Evolutionary conservation across 2,329 filamentous ascomycete genomes (phyloP).

Genomic region (Ascosphaera acerosa): DNA sequence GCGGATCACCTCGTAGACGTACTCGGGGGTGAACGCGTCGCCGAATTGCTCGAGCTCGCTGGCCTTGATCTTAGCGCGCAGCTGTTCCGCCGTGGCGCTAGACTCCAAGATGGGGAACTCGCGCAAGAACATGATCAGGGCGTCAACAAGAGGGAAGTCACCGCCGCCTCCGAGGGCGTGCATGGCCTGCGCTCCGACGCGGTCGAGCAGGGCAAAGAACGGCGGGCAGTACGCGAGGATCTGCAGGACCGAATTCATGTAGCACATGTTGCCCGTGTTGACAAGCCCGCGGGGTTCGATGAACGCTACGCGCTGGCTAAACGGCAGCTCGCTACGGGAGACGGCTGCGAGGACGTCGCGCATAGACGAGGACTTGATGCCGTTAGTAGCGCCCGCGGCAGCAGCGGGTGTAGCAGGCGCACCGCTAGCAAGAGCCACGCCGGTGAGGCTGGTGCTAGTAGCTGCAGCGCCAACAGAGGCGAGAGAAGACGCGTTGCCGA

Average conservation of each 20-base stretch:
- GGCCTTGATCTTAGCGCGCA: conserved; percentile 48
- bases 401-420: conserved; percentile 2
- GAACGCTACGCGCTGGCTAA: conserved; percentile 28
- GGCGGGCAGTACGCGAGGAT: conserved; percentile 80
- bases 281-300: conserved; percentile 80
- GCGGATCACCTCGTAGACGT: conserved; percentile 81
- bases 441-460: conserved; percentile 5
- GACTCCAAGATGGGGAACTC: conserved; percentile 74
- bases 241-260: conserved; percentile 99
- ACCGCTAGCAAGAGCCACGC: conserved; percentile 1
- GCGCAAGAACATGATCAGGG: conserved; percentile 89
- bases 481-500: conserved; percentile 10
- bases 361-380: background rate
- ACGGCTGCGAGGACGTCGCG: background rate
- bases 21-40: conserved; percentile 76
- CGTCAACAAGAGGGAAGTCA: conserved; percentile 77
- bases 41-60: conserved; percentile 76
- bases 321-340: background rate
- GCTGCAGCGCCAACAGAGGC: conserved; percentile 3
- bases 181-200: conserved; percentile 55
- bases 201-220: conserved; percentile 82
- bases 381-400: conserved; percentile 6
- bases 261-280: conserved; percentile 98
- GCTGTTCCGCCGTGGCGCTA: conserved; percentile 45
- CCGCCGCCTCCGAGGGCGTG: conserved; percentile 91